A percentile compares a stretch with the other conserved stretches of the same genome.
phyloP scores from a whole-genome alignment of 2,329 filamentous ascomycete genomes.

The Xylariales sp. region DNA sequence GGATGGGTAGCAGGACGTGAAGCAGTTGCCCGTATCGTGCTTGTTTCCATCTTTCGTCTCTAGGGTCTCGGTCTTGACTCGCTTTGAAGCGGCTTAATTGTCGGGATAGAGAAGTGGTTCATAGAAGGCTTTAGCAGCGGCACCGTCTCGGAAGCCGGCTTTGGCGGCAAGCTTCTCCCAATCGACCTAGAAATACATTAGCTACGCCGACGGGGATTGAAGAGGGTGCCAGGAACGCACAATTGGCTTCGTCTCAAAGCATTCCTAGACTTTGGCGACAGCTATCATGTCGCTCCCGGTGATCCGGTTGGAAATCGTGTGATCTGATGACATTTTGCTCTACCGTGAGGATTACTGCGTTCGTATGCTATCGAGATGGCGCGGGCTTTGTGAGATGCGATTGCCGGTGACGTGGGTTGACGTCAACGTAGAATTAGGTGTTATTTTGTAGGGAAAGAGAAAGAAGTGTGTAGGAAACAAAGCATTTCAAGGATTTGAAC shows the following conservation, averaged over 20 bases:
- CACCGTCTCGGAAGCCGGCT: conserved; percentile 18
- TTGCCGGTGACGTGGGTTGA: conserved; percentile 2
- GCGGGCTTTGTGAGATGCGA: background rate
- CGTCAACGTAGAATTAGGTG: background rate
- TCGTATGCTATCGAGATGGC: conserved; percentile 4
- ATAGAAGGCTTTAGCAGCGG: conserved; percentile 17
- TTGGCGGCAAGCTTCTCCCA: conserved; percentile 23
- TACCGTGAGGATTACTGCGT: background rate
- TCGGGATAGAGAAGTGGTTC: conserved; percentile 19
- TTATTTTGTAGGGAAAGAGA: conserved; percentile 9
- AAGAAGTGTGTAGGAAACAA: background rate
- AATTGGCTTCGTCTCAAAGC: background rate
- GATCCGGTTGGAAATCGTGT: conserved; percentile 11
- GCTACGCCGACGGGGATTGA: background rate
- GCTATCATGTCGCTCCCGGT: conserved; percentile 15
- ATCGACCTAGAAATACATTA: conserved; percentile 16
- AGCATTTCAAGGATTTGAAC: background rate
- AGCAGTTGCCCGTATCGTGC: background rate
- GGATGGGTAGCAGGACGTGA: conserved; percentile 12
- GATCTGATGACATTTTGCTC: conserved; percentile 8
- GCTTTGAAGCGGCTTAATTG: conserved; percentile 5
- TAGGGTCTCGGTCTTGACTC: background rate
- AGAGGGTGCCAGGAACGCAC: background rate
- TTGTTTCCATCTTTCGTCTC: background rate
- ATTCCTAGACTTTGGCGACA: conserved; percentile 22